A percentile compares a stretch with the other conserved stretches of the same genome.
Conservation (phyloP, 148 eudicot species). For the Linanthus parryae region DNA sequence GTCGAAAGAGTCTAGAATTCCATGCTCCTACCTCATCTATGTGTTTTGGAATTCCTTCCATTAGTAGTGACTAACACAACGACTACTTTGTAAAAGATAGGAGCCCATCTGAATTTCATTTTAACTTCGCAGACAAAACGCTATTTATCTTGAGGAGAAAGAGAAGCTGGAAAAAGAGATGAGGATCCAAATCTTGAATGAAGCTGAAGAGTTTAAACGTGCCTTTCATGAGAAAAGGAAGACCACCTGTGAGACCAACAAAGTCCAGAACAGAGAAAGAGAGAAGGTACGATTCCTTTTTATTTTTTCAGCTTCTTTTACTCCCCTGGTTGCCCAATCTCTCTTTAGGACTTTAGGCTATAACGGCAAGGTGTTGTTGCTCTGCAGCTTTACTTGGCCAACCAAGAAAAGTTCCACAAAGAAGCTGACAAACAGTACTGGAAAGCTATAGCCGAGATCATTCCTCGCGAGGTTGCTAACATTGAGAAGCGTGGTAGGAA, state of each 20-base stretch:
- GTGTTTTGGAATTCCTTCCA: no score
- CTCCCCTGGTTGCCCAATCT: not conserved
- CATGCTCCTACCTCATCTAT: not conserved
- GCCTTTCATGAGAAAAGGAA: constrained; percentile 56
- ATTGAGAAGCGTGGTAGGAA: constrained; percentile 35
- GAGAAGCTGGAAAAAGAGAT: constrained; percentile 68
- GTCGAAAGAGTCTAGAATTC: no score
- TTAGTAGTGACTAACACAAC: no score
- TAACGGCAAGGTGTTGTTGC: no score
- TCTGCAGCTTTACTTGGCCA: constrained; percentile 29
- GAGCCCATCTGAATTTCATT: not conserved
- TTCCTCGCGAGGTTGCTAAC: constrained; percentile 41
- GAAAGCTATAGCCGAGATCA: constrained; percentile 42
- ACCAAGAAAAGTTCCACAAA: constrained; percentile 48
- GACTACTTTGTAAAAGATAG: no score
- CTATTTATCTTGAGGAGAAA: constrained; percentile 61
- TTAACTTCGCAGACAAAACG: constrained; percentile 44
- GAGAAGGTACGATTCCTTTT: constrained; percentile 60
- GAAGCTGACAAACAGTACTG: constrained; percentile 40
- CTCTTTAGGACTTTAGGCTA: no score
- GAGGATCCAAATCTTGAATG: constrained; percentile 53
- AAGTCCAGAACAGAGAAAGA: constrained; percentile 57
- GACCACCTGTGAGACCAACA: constrained; percentile 37
- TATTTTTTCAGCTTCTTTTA: no score
- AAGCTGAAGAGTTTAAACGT: constrained; percentile 68